Evolutionary conservation across 192 early-diverging fungal species (phyloP), one percentile per base, ranked within the genome.

Genomic region (Gonapodya prolifera): DNA sequence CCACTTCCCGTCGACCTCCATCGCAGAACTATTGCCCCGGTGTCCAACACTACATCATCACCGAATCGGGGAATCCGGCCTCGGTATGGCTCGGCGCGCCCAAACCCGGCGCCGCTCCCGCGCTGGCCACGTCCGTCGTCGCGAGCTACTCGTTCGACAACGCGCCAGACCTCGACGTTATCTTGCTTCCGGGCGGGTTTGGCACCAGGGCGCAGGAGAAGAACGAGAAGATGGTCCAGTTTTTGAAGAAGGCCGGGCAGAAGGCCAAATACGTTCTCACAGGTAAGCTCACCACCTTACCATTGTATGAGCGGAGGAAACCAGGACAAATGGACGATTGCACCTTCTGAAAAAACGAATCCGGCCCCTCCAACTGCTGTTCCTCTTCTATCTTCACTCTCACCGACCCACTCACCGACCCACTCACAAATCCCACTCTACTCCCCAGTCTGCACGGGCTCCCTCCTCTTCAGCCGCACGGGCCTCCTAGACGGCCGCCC

Each of bases 371-470:
- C 45, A n/a, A 8, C n/a, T 69, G 13, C 45, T n/a, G 13, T 69
- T n/a, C 45, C 45, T n/a, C 13, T n/a, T 69, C 45, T n/a, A n/a
- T 69, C 8, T 69, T 69, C 13, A 69, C 45, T n/a, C 45, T 69
- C 45, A n/a, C n/a, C n/a, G n/a, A n/a, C n/a, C n/a, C n/a, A n/a
- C n/a, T n/a, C n/a, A n/a, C n/a, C n/a, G n/a, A n/a, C n/a, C n/a
- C n/a, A n/a, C n/a, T n/a, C n/a, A n/a, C n/a, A n/a, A n/a, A n/a
- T n/a, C n/a, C n/a, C n/a, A n/a, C n/a, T n/a, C n/a, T 8, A 69
- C n/a, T 32, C 28, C 71, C 2, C 71, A 73, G 71, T 73, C 71
- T 73, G 71, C 71, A 73, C 71, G 8, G 71, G 71, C 18, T 73
- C 71, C 31, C 71, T 73, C 71, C 18, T 73, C 31, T 32, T 73